These are phyloP conservation scores for Leccinum sublutescens DNA, from an alignment of 768 basidiomycete species.

Conservation along the genomic window DNA sequence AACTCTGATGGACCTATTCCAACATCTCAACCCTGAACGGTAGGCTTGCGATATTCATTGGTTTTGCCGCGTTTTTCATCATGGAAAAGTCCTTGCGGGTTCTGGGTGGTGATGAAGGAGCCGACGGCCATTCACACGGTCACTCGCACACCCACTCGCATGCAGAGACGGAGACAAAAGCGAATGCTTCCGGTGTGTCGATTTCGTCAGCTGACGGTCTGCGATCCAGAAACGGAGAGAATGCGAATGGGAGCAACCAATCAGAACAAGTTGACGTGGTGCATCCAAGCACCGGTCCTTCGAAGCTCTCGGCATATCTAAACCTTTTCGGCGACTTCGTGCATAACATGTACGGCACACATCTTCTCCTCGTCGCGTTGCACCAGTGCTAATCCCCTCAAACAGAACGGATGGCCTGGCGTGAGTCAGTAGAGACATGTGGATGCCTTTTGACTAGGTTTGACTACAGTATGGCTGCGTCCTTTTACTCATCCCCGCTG, in stretches of 20 bases:
- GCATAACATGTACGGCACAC: slow-evolving; percentile 73
- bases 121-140: slow-evolving; percentile 46
- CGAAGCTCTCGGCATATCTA: slow-evolving; percentile 87
- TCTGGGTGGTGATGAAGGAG: slow-evolving; percentile 58
- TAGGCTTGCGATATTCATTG: slow-evolving; percentile 79
- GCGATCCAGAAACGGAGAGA: slow-evolving; percentile 43
- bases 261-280: slow-evolving; percentile 25
- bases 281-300: slow-evolving; percentile 48
- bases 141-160: slow-evolving; percentile 62
- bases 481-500: slow-evolving; percentile 94
- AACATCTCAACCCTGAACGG: slow-evolving; percentile 9
- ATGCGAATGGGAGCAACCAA: slow-evolving; percentile 16
- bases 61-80: slow-evolving; percentile 88
- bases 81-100: slow-evolving; percentile 92
- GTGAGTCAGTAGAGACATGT: slow-evolving; percentile 44
- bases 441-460: slow-evolving; percentile 2
- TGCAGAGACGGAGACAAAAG: slow-evolving; percentile 29
- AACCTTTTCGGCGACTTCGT: slow-evolving; percentile 94
- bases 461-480: slow-evolving; percentile 77
- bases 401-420: slow-evolving; percentile 87
- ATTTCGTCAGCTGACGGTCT: slow-evolving; percentile 44
- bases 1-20: slow-evolving; percentile 2
- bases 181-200: slow-evolving; percentile 49
- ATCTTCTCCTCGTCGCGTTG: slow-evolving; percentile 10
- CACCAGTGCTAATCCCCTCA: slow-evolving; percentile 15